Base-by-base conservation (phyloP, 2,329 filamentous ascomycete species). In the Shiraia bambusicola region DNA sequence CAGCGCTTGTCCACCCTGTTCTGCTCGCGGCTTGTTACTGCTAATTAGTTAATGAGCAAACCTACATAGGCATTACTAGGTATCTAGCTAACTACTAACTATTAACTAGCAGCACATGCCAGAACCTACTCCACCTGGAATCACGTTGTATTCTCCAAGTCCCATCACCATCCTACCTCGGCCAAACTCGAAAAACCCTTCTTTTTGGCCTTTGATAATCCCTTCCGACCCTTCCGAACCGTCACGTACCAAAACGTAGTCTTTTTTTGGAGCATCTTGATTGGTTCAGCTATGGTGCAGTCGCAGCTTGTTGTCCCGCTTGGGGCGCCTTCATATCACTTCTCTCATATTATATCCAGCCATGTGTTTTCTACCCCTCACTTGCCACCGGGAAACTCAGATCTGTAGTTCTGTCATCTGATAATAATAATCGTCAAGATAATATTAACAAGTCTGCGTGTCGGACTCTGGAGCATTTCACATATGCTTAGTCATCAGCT, bases 151-250 rank as follows among this genome's bases (percentile, higher is more conserved):
- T 9, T 8, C n/a, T n/a, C n/a, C 15, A 17, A n/a, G 28, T 27
- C 14, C 30, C 11, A 35, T 30, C 12, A 14, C 16, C 24, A 19
- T 17, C 31, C 13, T 40, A 19, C 34, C 28, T 44, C 37, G 40
- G 39, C n/a, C 33, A 37, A n/a, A 22, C 8, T 8, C 8, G 4
- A 4, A 22, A 4, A 22, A 8, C 19, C 19, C 32, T 12, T 16
- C 17, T 6, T 30, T 32, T 34, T 33, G 37, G 14, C 37, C 31
- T 34, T 34, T 40, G 19, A 30, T 12, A 26, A 40, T 34, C 28
- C 35, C 33, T 40, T 28, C 47, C 47, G 47, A 38, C 17, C 33
- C 28, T 40, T 43, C 47, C 47, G 47, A 31, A n/a, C 17, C 29
- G 25, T 39, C 24, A 28, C 27, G 8, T 22, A 4, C 22, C 35